Evolutionary conservation across 2,329 filamentous ascomycete species (phyloP), one percentile per base, ranked within the genome.

Genomic region (Allantophomopsis cytisporea): DNA sequence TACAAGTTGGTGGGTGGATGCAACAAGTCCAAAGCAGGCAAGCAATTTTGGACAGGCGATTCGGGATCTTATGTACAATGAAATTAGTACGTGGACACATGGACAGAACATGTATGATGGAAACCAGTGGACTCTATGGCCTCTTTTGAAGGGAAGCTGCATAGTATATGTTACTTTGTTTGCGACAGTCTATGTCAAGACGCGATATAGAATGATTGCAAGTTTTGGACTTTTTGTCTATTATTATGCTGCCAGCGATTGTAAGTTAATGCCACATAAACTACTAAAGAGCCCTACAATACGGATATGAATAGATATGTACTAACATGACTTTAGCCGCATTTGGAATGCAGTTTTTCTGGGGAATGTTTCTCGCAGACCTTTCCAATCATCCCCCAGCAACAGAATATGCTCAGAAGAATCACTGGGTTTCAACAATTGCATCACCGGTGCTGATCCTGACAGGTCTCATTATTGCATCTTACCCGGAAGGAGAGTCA

Each of bases 301-400:
- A 2, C 20, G 11, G 17, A 20, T n/a, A n/a, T n/a, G n/a, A n/a
- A n/a, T n/a, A n/a, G 10, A 28, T 3, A 28, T 28, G 10, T 28
- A 28, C 23, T 28, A 12, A 28, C 11, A 12, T 3, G 3, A 28
- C 11, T 3, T 28, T 12, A 66, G 62, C 61, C 21, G 57, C 58
- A 30, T 72, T 71, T 43, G 67, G 69, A 37, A 68, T 72, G 57
- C 75, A 75, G 53, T 71, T 77, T 51, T 72, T 76, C 55, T 69
- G 69, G 42, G 76, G 76, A 44, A 73, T 73, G 49, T 71, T 79
- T 50, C 61, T 80, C 21, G 69, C 72, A 23, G 75, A 80, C 48
- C 49, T 78, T 31, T 68, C 73, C 43, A 68, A 71, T 51, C 58
- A 65, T 46, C 61, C 62, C 33, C 56, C 63, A 1, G 65, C 68